Base-by-base conservation (phyloP, 2,329 filamentous ascomycete species). In the Chaetomium sp. region DNA sequence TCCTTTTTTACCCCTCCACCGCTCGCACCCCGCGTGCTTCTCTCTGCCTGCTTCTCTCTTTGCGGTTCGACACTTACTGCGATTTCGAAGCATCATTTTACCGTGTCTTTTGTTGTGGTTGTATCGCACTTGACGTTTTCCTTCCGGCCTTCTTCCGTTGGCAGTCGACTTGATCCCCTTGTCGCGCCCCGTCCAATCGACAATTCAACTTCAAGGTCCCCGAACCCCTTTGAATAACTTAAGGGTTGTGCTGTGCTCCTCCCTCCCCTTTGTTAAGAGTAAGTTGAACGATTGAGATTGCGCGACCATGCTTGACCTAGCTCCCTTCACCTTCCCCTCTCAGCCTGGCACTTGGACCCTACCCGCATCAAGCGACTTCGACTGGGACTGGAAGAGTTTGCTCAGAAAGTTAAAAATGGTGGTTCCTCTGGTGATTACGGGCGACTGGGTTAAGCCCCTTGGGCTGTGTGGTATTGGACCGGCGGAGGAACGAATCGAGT, bases 11-110 rank as follows among this genome's bases (percentile, higher is more conserved):
- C 65, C 64, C 65, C 65, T 68, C 68, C 64, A 60, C 67, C 56
- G 41, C 49, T 36, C 53, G 43, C 53, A 14, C 52, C 45, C 44
- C 52, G 35, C 44, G 52, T 59, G 44, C 55, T 57, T 47, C 19
- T 4, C 51, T 59, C 49, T 49, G 44, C 37, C 50, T 57, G 56
- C 53, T 61, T 55, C 41, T 56, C 35, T 43, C 56, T 55, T 51
- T 60, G 58, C 52, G 49, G 53, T 51, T 36, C 51, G 50, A 59
- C 54, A 56, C 49, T 69, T 27, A 67, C 67, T 69, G 65, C 68
- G 63, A 68, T 69, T 69, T 68, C 68, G 66, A 64, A 69, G 66
- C 66, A 68, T 70, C 68, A 60, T 69, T 69, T 71, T 64, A 60
- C 53, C 61, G 60, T 64, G 57, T 59, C 63, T 65, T 63, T 65